A percentile compares a stretch with the other conserved stretches of the same genome.
phyloP scores from a whole-genome alignment of 768 basidiomycete species.

The Obba rivulosa region DNA sequence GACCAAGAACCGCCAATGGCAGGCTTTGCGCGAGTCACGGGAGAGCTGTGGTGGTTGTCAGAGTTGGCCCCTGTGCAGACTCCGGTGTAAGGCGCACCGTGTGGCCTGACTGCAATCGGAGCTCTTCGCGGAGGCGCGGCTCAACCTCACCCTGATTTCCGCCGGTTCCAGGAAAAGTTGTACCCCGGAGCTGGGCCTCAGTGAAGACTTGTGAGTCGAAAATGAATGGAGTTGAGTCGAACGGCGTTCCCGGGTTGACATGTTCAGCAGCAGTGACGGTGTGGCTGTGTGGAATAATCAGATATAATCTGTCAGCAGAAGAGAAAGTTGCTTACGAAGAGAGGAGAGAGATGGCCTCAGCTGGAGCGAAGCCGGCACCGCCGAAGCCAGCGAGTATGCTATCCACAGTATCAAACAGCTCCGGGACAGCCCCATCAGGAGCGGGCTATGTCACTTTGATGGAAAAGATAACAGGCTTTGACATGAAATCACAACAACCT shows the following conservation, averaged over 20 bases:
- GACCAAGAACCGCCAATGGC: no score
- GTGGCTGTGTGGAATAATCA: conserved; percentile 1
- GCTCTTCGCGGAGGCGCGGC: conserved; percentile 25
- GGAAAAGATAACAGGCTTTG: neutral
- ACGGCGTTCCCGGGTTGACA: conserved; percentile 30
- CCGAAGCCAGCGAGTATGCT: conserved; percentile 25
- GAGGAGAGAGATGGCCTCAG: conserved; percentile 31
- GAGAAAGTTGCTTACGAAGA: conserved; percentile 20
- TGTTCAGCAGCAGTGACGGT: conserved; percentile 13
- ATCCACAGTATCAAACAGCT: conserved; percentile 17
- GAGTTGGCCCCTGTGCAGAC: no score
- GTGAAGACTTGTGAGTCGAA: conserved; percentile 44
- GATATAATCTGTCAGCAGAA: neutral
- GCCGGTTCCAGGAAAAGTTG: conserved; percentile 31
- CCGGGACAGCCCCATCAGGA: conserved; percentile 12
- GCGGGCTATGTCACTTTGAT: conserved; percentile 8
- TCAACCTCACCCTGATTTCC: conserved; percentile 19
- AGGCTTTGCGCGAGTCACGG: no score
- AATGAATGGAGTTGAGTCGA: conserved; percentile 39
- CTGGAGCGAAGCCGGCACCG: conserved; percentile 29
- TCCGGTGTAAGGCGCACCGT: no score
- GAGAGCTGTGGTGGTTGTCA: no score
- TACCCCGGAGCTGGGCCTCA: conserved; percentile 40
- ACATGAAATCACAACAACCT: neutral
- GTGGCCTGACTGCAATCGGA: conserved; percentile 27